A percentile compares a stretch with the other conserved stretches of the same genome.
Evolutionary conservation across 768 basidiomycete species (phyloP).

Genomic region (Boletus patriciae): DNA sequence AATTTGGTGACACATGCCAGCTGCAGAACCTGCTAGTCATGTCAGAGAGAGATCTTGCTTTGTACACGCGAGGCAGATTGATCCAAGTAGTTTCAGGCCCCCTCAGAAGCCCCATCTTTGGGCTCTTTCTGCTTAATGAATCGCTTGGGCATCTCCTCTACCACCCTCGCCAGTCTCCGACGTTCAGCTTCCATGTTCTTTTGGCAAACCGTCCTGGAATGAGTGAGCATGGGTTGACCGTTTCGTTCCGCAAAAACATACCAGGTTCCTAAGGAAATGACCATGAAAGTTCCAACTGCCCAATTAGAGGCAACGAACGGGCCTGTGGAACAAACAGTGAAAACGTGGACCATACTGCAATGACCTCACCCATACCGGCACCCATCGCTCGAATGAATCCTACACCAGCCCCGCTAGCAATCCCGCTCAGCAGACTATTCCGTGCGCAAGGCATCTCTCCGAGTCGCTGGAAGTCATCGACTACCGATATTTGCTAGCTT

Average conservation of each 20-base stretch:
- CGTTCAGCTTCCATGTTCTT: slow-evolving; percentile 54
- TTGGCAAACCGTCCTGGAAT: slow-evolving; percentile 63
- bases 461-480: slow-evolving; percentile 59
- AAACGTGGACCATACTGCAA: not conserved
- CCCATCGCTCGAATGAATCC: slow-evolving; percentile 71
- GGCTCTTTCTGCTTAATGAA: slow-evolving; percentile 45
- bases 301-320: slow-evolving; percentile 72
- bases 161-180: slow-evolving; percentile 51
- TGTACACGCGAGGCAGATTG: too few species aligned
- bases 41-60: not conserved
- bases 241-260: slow-evolving; percentile 36
- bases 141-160: slow-evolving; percentile 61
- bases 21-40: not conserved
- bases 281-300: slow-evolving; percentile 72
- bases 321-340: slow-evolving; percentile 31
- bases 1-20: slow-evolving; percentile 48
- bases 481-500: slow-evolving; percentile 48
- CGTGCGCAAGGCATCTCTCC: slow-evolving; percentile 76
- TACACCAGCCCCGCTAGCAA: slow-evolving; percentile 76
- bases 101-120: slow-evolving; percentile 26
- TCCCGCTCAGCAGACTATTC: slow-evolving; percentile 71
- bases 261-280: slow-evolving; percentile 71
- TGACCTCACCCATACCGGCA: slow-evolving; percentile 47
- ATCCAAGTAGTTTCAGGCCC: not conserved
- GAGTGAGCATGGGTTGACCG: slow-evolving; percentile 9